A percentile compares a stretch with the other conserved stretches of the same genome.
These are phyloP conservation scores for Phoma herbarum DNA, from an alignment of 2,329 filamentous ascomycete species.

Conservation along the genomic window DNA sequence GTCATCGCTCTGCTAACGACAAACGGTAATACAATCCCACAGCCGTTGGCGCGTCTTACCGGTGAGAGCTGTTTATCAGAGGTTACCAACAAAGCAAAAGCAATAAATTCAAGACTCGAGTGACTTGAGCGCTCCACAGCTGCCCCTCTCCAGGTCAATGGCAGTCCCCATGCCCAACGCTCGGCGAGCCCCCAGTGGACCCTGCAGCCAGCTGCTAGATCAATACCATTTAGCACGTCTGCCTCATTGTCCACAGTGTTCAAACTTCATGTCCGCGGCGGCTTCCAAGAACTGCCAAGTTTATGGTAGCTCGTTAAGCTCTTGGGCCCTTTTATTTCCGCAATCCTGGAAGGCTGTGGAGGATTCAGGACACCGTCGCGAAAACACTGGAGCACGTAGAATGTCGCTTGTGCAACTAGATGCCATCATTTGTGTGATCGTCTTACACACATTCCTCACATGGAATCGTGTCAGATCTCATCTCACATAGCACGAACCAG, in stretches of 20 bases:
- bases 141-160: constrained; percentile 6
- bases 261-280: constrained; percentile 10
- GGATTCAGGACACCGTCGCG: constrained; percentile 10
- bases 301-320: constrained; percentile 14
- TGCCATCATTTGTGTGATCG: constrained; percentile 34
- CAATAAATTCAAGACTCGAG: constrained; percentile 2
- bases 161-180: constrained; percentile 13
- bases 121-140: constrained; percentile 6
- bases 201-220: constrained; percentile 18
- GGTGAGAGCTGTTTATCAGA: not conserved
- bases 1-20: constrained; percentile 21
- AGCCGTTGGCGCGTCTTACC: constrained; percentile 2
- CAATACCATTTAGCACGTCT: constrained; percentile 12
- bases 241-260: constrained; percentile 14
- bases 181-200: constrained; percentile 18
- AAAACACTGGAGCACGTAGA: constrained; percentile 24
- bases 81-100: not conserved
- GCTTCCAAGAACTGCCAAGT: constrained; percentile 12
- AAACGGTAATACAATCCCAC: constrained; percentile 5
- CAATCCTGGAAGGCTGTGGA: constrained; percentile 15
- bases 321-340: constrained; percentile 19
- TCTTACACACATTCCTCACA: constrained; percentile 32
- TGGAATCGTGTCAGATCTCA: constrained; percentile 24
- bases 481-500: constrained; percentile 30
- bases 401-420: constrained; percentile 24